Evolutionary conservation across 768 basidiomycete species (phyloP), one percentile per base, ranked within the genome.

Genomic region (Suillus subaureus): DNA sequence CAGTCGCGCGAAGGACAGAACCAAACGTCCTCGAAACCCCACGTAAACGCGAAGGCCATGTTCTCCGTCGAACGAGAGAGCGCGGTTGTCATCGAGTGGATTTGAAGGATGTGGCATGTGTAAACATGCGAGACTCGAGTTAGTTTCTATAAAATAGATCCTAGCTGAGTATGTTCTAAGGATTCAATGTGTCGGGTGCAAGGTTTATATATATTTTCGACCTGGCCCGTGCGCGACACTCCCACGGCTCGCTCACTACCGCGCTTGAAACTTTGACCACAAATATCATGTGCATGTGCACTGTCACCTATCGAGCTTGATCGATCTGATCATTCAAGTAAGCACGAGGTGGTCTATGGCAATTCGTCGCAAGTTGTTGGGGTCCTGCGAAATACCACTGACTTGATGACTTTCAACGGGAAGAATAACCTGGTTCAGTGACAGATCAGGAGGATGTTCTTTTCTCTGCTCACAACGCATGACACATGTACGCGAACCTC

Each of bases 101-200:
- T 82, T 83, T 86, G 83, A 87, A 86, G 82, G 79, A 84, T 84
- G 84, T 74, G 87, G 87, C 87, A 89, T 87, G 86, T 83, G 81
- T 88, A 87, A 87, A 88, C 86, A 87, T 89, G 87, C 88, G 84
- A 87, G 86, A 89, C 86, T 87, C 87, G 85, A 78, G 87, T 88
- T 85, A 87, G 87, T 86, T 86, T 85, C 87, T 89, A 86, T 88
- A 87, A 74, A 88, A 89, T 85, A 89, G 87, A 89, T 88, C 87
- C 87, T 89, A 86, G 84, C 85, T 86, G 87, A 88, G 87, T 89
- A 88, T 88, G 87, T 87, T 88, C 87, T 89, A 69, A 80, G 73
- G 85, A 80, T 47, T 72, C 70, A 70, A 16, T 0, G 26, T 62
- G 64, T 54, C 18, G 39, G 40, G 1, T 1, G 13, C 42, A 0